These are phyloP conservation scores for Sporothrix euskadiensis DNA, from an alignment of 2,329 filamentous ascomycete species.

Conservation along the genomic window DNA sequence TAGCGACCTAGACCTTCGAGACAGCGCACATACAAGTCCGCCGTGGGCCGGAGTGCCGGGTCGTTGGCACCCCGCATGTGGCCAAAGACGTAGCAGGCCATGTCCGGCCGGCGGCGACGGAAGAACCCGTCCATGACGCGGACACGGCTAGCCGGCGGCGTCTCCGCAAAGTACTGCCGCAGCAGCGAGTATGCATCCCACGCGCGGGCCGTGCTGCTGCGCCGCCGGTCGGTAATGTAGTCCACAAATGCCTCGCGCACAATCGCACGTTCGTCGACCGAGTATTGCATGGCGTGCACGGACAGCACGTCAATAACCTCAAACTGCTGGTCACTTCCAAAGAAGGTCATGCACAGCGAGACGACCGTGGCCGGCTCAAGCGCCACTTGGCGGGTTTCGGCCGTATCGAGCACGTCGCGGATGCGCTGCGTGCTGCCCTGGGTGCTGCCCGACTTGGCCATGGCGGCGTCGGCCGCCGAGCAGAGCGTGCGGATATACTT, in stretches of 20 bases:
- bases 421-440: slow-evolving; percentile 70
- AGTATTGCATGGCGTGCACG: slow-evolving; percentile 69
- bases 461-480: neutral
- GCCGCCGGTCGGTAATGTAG: slow-evolving; percentile 63
- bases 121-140: slow-evolving; percentile 83
- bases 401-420: slow-evolving; percentile 68
- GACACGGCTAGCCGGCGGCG: slow-evolving; percentile 64
- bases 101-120: slow-evolving; percentile 70
- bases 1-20: slow-evolving; percentile 70
- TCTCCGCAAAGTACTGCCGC: slow-evolving; percentile 65
- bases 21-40: slow-evolving; percentile 74
- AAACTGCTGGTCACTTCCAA: slow-evolving; percentile 72
- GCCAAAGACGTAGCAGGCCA: slow-evolving; percentile 83
- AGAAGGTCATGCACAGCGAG: slow-evolving; percentile 69
- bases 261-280: slow-evolving; percentile 65
- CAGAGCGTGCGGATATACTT: slow-evolving; percentile 68
- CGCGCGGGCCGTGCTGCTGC: slow-evolving; percentile 61
- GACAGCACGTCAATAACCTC: slow-evolving; percentile 83
- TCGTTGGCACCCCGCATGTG: slow-evolving; percentile 85
- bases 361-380: slow-evolving; percentile 75
- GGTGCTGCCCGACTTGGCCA: neutral
- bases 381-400: slow-evolving; percentile 68
- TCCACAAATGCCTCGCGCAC: slow-evolving; percentile 67
- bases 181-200: slow-evolving; percentile 69
- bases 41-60: slow-evolving; percentile 62